Evolutionary conservation across 2,329 filamentous ascomycete genomes (phyloP), one percentile per base, ranked within the genome.

Genomic region (Trichoderma sp.): DNA sequence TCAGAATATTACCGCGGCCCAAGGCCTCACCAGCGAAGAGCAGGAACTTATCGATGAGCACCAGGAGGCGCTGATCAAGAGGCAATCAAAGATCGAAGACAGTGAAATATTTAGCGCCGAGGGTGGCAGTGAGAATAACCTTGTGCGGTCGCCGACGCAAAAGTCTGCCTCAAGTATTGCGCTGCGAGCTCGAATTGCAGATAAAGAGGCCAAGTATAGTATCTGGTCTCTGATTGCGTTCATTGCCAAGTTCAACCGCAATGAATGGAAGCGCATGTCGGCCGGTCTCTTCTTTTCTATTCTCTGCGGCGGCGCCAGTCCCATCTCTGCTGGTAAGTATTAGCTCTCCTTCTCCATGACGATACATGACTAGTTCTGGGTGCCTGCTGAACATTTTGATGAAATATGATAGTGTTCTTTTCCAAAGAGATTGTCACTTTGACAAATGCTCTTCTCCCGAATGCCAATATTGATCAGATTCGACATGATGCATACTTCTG

Each of bases 391-490:
- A 8, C 9, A 28, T 32, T 6, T 24, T 8, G 14, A 11, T 3
- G 12, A 43, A 26, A 51, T 1, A 9, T 30, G 8, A 18, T 14
- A 71, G 89, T 98, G 74, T 92, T 98, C 82, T 97, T 98, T 77
- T 92, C 94, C 77, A 97, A 98, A 81, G 88, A 94, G 72, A 95
- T 98, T 80, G 88, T 89, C 73, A 89, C 90, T 9, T 86, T 96
- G 14, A 89, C 91, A 8, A 82, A 81, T 2, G 80, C 82, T 12
- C 75, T 91, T 24, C 88, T 85, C 30, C 81, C 83, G 18, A 80
- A 75, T 43, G 85, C 85, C 79, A 85, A 86, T 80, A 88, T 84
- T 56, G 81, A 79, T 34, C 81, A 89, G 69, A 86, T 97, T 67
- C 88, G 91, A 75, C 84, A 86, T 21, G 88, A 95, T 72, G 90